These are phyloP conservation scores for Monosporascus ibericus DNA, from an alignment of 2,329 filamentous ascomycete genomes.

Conservation along the genomic window DNA sequence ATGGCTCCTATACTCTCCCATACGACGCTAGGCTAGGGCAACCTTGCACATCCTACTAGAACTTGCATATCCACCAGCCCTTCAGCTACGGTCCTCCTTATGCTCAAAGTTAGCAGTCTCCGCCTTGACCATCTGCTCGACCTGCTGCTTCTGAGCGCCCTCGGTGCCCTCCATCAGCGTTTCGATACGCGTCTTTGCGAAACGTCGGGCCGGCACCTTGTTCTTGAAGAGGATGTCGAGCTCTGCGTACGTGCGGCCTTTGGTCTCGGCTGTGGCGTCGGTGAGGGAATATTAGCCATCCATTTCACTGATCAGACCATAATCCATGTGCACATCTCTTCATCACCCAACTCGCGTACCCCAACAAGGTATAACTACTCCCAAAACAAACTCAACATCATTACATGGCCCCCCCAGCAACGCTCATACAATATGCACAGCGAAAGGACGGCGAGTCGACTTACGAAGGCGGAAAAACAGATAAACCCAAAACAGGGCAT, in stretches of 20 bases:
- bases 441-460: constrained; percentile 9
- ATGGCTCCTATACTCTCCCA: no score
- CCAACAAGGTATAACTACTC: no score
- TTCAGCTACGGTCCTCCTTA: not conserved
- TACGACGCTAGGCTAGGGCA: no score
- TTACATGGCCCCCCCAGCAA: no score
- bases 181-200: constrained; percentile 23
- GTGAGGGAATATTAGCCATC: not conserved
- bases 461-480: constrained; percentile 38
- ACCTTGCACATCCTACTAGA: no score
- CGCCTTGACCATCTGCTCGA: constrained; percentile 2
- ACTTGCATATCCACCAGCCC: not conserved
- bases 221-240: constrained; percentile 42
- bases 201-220: constrained; percentile 29
- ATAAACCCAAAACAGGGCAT: constrained; percentile 35
- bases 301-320: no score
- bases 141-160: constrained; percentile 21
- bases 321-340: no score
- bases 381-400: no score
- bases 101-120: not conserved
- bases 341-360: no score
- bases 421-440: no score
- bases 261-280: constrained; percentile 20
- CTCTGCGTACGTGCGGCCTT: constrained; percentile 40
- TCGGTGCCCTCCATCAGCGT: constrained; percentile 22